Percentiles rank a stretch among this genome's conserved stretches.
Conservation (phyloP, 495 filamentous ascomycete species). For the Penicillium flavigenum region DNA sequence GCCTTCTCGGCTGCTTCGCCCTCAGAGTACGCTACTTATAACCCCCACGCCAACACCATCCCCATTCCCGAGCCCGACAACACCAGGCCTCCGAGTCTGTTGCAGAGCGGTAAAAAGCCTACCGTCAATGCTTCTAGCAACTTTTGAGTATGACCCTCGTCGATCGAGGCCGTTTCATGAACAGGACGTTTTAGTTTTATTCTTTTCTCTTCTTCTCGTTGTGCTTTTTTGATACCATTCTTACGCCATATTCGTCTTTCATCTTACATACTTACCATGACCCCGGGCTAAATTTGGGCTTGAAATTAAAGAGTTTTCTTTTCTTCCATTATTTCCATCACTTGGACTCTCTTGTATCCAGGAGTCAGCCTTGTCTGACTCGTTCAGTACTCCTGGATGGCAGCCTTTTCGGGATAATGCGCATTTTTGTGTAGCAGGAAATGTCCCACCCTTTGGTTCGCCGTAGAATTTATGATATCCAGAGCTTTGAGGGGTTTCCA, state of each 20-base stretch:
- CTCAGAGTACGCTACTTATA: slow-evolving; percentile 23
- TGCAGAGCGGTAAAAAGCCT: slow-evolving; percentile 45
- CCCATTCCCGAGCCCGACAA: slow-evolving; percentile 10
- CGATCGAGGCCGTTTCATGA: slow-evolving; percentile 11
- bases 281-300: not conserved
- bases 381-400: not conserved
- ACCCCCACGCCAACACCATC: slow-evolving; percentile 15
- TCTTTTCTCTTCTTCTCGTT: not conserved
- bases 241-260: slow-evolving; percentile 9
- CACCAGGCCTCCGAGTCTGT: slow-evolving; percentile 43
- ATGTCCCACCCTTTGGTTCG: not conserved
- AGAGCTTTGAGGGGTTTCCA: not conserved
- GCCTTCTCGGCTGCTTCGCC: slow-evolving; percentile 32
- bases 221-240: slow-evolving; percentile 21
- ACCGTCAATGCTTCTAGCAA: slow-evolving; percentile 33
- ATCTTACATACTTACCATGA: slow-evolving; percentile 1
- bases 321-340: not conserved
- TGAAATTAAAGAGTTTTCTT: slow-evolving; percentile 13
- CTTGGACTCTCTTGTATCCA: not conserved
- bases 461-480: not conserved
- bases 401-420: not conserved
- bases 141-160: slow-evolving; percentile 24
- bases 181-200: slow-evolving; percentile 19
- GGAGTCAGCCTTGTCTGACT: not conserved
- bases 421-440: not conserved